A percentile compares a stretch with the other conserved stretches of the same genome.
Conservation (phyloP, 2,329 filamentous ascomycete species). For the Lasiodiplodia sp. region DNA sequence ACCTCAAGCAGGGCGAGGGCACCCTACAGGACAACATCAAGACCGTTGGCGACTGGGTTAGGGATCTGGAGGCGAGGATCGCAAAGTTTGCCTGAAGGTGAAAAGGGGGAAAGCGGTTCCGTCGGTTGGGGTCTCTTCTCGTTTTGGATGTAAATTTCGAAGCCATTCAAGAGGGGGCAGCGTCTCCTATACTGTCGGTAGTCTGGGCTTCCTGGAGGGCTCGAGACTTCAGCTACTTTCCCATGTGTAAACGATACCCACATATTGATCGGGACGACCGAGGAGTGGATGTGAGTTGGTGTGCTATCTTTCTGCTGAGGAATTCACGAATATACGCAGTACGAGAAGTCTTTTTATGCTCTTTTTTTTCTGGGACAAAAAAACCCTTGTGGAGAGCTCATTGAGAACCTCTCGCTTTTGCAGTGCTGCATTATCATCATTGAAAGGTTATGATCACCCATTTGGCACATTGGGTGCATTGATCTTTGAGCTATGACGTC, state of each 20-base stretch:
- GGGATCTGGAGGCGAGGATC: constrained; percentile 81
- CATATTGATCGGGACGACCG: constrained; percentile 14
- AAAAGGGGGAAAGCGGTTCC: background rate
- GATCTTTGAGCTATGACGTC: background rate
- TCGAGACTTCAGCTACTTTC: background rate
- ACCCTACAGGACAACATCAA: constrained; percentile 81
- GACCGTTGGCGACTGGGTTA: constrained; percentile 88
- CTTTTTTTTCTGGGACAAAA: no score
- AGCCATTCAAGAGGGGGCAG: background rate
- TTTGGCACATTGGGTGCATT: background rate
- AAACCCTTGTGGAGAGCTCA: background rate
- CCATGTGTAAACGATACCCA: constrained; percentile 26
- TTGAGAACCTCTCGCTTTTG: background rate
- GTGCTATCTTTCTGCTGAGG: background rate
- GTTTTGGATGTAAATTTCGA: background rate
- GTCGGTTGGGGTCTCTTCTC: background rate
- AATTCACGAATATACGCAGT: background rate
- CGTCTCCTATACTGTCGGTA: background rate
- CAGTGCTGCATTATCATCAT: background rate
- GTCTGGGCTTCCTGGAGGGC: background rate
- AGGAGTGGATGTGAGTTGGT: background rate
- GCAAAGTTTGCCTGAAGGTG: constrained; percentile 44
- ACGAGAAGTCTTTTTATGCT: background rate
- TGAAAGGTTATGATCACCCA: background rate
- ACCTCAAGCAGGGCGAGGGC: constrained; percentile 73